Conservation (phyloP, 371 early-diverging fungal genomes). For the Mucor lusitanicus region DNA sequence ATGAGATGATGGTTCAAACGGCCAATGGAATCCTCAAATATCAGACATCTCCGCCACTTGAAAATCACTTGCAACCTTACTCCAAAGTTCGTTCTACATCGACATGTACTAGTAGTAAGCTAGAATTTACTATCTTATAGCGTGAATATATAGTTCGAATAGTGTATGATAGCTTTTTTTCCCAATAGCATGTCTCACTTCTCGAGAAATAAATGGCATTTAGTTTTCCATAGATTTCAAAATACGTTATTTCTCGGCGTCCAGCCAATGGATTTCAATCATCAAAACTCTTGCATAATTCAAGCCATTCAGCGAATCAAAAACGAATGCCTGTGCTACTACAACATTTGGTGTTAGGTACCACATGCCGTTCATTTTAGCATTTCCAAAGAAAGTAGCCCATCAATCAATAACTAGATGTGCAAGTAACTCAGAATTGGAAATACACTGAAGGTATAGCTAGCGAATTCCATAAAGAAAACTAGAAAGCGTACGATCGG, state of each 20-base stretch:
- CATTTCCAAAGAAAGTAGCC: background rate
- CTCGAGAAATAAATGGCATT: background rate
- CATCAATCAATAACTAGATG: background rate
- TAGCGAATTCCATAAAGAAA: background rate
- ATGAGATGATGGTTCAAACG: slow-evolving; percentile 9
- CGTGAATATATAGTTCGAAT: background rate
- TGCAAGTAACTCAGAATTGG: background rate
- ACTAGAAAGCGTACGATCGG: background rate
- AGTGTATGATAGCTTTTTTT: background rate
- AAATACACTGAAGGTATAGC: background rate
- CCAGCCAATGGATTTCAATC: slow-evolving; percentile 5
- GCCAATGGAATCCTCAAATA: slow-evolving; percentile 7
- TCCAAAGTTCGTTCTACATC: background rate
- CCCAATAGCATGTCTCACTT: background rate
- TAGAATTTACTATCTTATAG: background rate
- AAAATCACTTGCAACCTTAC: background rate
- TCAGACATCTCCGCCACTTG: slow-evolving; percentile 2
- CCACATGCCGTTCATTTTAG: background rate
- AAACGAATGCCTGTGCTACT: background rate
- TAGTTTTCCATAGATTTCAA: background rate
- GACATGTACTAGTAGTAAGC: background rate
- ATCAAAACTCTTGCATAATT: slow-evolving; percentile 11
- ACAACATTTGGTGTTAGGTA: background rate
- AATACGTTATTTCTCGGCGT: background rate
- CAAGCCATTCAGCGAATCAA: background rate